phyloP scores from a whole-genome alignment of 768 basidiomycete species.

The Lentinus tigrinus region DNA sequence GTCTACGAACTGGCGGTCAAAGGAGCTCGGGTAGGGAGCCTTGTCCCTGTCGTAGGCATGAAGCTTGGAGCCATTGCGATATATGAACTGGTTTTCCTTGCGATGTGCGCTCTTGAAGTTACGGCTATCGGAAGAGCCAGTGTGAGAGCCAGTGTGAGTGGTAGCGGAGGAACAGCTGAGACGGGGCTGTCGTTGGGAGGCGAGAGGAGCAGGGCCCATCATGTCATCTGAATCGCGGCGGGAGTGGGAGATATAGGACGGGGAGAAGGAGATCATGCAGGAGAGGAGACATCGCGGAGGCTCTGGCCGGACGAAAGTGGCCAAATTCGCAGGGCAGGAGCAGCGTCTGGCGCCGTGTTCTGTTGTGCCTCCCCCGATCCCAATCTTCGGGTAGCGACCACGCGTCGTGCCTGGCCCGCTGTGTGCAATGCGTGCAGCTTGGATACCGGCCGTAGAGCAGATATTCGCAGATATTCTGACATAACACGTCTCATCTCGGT shows the following conservation, averaged over 20 bases:
- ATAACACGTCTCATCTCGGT: too few species aligned
- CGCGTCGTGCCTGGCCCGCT: neutral
- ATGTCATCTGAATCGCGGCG: slow-evolving; percentile 12
- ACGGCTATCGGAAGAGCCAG: slow-evolving; percentile 6
- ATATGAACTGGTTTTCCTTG: slow-evolving; percentile 58
- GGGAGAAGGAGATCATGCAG: slow-evolving; percentile 5
- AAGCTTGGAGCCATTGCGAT: slow-evolving; percentile 61
- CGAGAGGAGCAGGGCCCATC: slow-evolving; percentile 10
- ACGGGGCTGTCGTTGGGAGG: slow-evolving; percentile 9
- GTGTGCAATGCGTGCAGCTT: neutral
- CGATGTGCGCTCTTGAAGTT: slow-evolving; percentile 7
- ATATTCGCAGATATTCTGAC: too few species aligned
- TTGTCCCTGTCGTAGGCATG: slow-evolving; percentile 73
- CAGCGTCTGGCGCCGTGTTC: slow-evolving; percentile 27
- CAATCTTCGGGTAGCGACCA: slow-evolving; percentile 38
- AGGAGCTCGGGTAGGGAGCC: slow-evolving; percentile 77
- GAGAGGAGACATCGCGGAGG: neutral
- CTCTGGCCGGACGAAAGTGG: neutral
- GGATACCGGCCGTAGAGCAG: too few species aligned
- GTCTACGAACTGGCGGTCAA: slow-evolving; percentile 65
- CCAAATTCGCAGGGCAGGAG: neutral
- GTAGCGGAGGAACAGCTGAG: slow-evolving; percentile 22
- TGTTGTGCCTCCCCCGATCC: slow-evolving; percentile 33
- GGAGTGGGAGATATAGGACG: neutral
- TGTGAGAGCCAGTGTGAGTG: slow-evolving; percentile 10